Conservation (phyloP, 192 early-diverging fungal species). For the Chytriomyces hyalinus region DNA sequence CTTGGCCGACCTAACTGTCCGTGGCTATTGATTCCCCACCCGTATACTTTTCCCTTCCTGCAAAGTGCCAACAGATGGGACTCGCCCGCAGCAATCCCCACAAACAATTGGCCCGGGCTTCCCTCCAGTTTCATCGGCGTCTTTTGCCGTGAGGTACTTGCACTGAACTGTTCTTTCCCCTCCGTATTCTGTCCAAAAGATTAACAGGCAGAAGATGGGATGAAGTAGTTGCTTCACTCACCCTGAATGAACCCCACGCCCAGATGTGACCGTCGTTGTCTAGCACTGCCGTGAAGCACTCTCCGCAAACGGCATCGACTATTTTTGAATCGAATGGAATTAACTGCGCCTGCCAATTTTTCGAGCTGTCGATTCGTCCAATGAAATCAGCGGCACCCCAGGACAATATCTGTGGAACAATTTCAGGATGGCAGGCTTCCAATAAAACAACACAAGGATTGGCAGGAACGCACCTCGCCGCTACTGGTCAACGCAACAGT, state of each 20-base stretch:
- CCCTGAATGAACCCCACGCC: constrained; percentile 39
- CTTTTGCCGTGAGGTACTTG: constrained; percentile 2
- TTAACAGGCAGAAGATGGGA: background rate
- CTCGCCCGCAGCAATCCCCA: constrained; percentile 21
- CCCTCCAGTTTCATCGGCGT: background rate
- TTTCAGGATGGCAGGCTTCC: background rate
- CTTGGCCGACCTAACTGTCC: constrained; percentile 30
- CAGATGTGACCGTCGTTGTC: constrained; percentile 27
- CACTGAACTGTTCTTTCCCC: background rate
- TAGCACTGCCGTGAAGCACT: constrained; percentile 24
- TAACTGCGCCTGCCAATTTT: constrained; percentile 18
- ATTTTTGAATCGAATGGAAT: background rate
- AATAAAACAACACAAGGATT: background rate
- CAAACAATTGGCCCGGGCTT: background rate
- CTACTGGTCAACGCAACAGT: constrained; percentile 11
- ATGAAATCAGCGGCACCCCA: constrained; percentile 37
- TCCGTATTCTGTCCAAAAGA: background rate
- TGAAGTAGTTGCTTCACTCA: background rate
- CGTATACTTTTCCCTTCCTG: constrained; percentile 2
- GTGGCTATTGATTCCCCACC: constrained; percentile 37
- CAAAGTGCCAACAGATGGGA: constrained; percentile 35
- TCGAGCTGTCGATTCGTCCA: constrained; percentile 3
- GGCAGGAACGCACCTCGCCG: background rate
- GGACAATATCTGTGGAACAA: background rate
- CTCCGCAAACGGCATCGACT: constrained; percentile 29